A percentile compares a stretch with the other conserved stretches of the same genome.
phyloP scores from a whole-genome alignment of 139 green algal genomes.

The Tetraselmis striata region DNA sequence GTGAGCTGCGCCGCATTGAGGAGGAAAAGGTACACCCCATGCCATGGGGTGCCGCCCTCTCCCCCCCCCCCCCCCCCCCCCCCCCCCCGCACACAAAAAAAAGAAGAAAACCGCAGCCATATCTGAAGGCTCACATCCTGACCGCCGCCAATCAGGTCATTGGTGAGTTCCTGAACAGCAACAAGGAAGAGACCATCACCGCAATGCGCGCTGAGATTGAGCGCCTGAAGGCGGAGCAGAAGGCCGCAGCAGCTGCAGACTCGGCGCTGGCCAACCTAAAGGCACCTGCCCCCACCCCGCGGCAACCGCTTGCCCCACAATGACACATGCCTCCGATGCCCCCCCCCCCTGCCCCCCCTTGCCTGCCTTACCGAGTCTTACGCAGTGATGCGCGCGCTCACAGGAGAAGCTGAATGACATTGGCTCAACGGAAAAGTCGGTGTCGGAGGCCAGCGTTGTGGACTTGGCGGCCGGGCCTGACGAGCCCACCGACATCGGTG shows the following conservation, averaged over 20 bases:
- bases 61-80: no score
- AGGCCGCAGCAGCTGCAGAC: neutral
- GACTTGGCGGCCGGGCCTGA: neutral
- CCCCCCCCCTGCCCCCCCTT: no score
- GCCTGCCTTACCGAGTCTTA: no score
- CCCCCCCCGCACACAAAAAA: no score
- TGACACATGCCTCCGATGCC: no score
- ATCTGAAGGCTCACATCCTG: no score
- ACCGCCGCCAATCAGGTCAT: no score
- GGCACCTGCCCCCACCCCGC: no score
- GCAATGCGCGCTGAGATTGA: conserved; percentile 27
- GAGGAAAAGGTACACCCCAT: neutral
- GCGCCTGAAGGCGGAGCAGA: conserved; percentile 3
- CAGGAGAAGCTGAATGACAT: neutral
- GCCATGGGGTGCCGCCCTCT: no score
- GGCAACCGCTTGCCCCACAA: no score
- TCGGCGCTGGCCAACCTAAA: conserved; percentile 21
- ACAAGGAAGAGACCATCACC: conserved; percentile 4
- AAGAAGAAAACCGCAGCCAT: no score
- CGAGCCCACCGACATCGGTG: neutral
- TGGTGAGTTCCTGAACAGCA: neutral
- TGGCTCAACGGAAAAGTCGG: neutral
- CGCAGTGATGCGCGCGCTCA: no score
- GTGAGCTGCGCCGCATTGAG: neutral
- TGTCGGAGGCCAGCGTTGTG: neutral